Conservation (phyloP, 2,329 filamentous ascomycete genomes). For the Hymenoscyphus salicellus region DNA sequence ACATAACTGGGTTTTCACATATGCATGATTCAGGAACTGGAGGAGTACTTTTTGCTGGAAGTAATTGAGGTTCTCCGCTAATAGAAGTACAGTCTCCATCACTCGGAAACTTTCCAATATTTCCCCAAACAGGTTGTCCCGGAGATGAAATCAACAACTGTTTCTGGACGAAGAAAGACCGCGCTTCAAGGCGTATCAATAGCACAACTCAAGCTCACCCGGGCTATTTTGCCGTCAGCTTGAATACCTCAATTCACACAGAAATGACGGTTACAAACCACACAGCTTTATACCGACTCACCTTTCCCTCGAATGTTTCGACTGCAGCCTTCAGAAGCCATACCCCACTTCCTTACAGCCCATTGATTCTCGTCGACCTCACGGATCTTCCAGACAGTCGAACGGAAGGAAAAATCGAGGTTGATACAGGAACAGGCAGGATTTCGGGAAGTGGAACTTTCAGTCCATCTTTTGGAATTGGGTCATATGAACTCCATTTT, state of each 20-base stretch:
- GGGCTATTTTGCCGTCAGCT: constrained; percentile 62
- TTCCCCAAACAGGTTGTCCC: constrained; percentile 61
- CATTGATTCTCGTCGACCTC: constrained; percentile 64
- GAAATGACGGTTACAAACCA: constrained; percentile 69
- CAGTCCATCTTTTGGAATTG: constrained; percentile 62
- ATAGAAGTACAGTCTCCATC: constrained; percentile 46
- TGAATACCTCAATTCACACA: constrained; percentile 56
- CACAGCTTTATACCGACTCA: constrained; percentile 64
- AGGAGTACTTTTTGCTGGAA: constrained; percentile 28
- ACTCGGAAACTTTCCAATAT: constrained; percentile 71
- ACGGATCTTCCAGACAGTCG: constrained; percentile 61
- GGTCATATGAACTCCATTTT: constrained; percentile 58
- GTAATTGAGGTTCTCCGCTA: not conserved
- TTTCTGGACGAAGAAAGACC: constrained; percentile 52
- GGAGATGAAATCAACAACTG: constrained; percentile 61
- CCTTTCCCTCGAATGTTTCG: constrained; percentile 46
- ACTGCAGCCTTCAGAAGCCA: constrained; percentile 32
- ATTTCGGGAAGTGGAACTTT: constrained; percentile 63
- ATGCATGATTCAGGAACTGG: constrained; percentile 48
- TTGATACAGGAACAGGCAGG: constrained; percentile 55
- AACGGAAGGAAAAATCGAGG: constrained; percentile 53
- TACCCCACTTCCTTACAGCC: constrained; percentile 40
- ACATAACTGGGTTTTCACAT: constrained; percentile 35
- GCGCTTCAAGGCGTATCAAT: constrained; percentile 42
- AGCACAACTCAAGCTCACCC: constrained; percentile 55